Evolutionary conservation across 2,329 filamentous ascomycete genomes (phyloP).

Genomic region (Trichoderma hamatum): DNA sequence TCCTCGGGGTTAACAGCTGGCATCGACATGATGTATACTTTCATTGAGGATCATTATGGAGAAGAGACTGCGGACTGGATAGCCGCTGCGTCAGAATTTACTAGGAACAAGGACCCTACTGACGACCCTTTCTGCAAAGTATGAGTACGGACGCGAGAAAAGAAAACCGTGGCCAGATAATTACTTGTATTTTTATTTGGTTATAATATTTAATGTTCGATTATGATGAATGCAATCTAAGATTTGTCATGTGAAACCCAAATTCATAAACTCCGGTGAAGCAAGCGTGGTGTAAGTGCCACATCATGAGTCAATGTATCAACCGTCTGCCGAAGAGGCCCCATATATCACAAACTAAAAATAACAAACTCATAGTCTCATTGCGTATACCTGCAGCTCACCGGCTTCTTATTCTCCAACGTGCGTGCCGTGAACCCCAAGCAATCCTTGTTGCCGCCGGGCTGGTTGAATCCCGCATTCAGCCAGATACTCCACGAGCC

Average conservation of each 20-base stretch:
- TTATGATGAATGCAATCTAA: background rate
- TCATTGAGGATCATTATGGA: constrained; percentile 48
- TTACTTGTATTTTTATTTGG: background rate
- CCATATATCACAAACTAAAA: background rate
- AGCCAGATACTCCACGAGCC: constrained; percentile 49
- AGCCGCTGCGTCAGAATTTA: constrained; percentile 60
- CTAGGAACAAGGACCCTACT: constrained; percentile 52
- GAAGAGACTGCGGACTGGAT: constrained; percentile 51
- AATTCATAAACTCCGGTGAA: background rate
- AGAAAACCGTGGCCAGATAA: background rate
- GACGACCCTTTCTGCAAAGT: constrained; percentile 54
- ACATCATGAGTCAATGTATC: background rate
- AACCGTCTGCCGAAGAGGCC: background rate
- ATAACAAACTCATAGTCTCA: background rate
- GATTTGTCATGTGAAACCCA: background rate
- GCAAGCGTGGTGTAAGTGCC: background rate
- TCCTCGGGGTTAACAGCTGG: constrained; percentile 58
- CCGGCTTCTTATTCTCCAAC: constrained; percentile 36
- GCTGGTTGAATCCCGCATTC: constrained; percentile 37
- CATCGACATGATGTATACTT: constrained; percentile 45
- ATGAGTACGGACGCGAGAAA: background rate
- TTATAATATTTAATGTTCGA: background rate
- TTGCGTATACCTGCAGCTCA: constrained; percentile 43
- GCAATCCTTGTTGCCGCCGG: constrained; percentile 45
- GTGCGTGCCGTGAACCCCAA: constrained; percentile 41